phyloP scores from a whole-genome alignment of 768 basidiomycete species.

The Botryobasidium botryosum region DNA sequence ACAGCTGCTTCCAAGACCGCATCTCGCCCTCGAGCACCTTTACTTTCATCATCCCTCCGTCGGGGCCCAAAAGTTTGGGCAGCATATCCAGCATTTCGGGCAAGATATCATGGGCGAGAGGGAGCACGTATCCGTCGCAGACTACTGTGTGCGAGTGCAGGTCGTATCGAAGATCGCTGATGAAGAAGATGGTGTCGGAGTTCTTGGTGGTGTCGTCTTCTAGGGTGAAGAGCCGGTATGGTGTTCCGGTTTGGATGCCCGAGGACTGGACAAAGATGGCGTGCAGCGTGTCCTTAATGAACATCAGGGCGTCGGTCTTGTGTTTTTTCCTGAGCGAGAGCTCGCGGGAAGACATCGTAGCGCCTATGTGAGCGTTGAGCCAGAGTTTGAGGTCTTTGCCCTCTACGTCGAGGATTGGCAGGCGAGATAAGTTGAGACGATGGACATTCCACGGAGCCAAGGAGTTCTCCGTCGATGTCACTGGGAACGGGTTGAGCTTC shows the following conservation, averaged over 20 bases:
- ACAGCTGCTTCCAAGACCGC: no score
- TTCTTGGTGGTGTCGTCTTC: slow-evolving; percentile 11
- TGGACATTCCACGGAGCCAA: no score
- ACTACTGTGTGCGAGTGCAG: slow-evolving; percentile 32
- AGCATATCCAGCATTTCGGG: slow-evolving; percentile 17
- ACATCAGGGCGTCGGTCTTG: slow-evolving; percentile 16
- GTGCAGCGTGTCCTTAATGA: slow-evolving; percentile 20
- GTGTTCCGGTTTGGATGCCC: slow-evolving; percentile 15
- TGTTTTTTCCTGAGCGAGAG: slow-evolving; percentile 10
- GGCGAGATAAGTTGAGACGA: slow-evolving; percentile 22
- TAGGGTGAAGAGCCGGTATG: slow-evolving; percentile 14
- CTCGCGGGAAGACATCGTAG: slow-evolving; percentile 23
- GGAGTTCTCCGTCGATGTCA: no score
- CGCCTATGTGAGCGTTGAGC: slow-evolving; percentile 20
- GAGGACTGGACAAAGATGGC: slow-evolving; percentile 16
- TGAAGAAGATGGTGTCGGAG: slow-evolving; percentile 29
- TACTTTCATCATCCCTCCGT: slow-evolving; percentile 6
- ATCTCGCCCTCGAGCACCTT: no score
- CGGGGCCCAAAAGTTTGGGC: slow-evolving; percentile 16
- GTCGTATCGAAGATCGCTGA: slow-evolving; percentile 32
- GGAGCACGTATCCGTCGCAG: no score
- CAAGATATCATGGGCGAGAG: slow-evolving; percentile 18
- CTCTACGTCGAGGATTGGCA: slow-evolving; percentile 20
- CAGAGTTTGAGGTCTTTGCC: slow-evolving; percentile 14
- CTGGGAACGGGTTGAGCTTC: no score